These are phyloP conservation scores for Pezicula neosporulosa DNA, from an alignment of 2,329 filamentous ascomycete species.

Conservation along the genomic window DNA sequence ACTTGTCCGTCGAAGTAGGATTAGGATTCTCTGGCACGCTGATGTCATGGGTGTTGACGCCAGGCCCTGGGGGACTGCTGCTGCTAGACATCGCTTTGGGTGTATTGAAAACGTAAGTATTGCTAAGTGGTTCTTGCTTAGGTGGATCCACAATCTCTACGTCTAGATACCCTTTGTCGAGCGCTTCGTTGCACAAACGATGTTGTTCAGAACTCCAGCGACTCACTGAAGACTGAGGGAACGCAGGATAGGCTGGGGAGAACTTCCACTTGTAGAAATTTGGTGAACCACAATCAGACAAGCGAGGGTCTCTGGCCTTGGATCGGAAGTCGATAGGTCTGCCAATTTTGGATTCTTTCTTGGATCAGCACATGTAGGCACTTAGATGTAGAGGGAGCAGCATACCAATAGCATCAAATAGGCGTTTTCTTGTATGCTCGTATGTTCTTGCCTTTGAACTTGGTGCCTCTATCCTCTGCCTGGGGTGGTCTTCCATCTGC, in stretches of 20 bases:
- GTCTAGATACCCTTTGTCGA: constrained; percentile 1
- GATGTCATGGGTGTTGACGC: too few species aligned
- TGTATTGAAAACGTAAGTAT: too few species aligned
- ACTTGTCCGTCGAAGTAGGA: too few species aligned
- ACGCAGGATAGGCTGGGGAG: not conserved
- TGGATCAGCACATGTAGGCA: not conserved
- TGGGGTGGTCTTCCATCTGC: too few species aligned
- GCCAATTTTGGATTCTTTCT: constrained; percentile 4
- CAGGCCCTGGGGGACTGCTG: too few species aligned
- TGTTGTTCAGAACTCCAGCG: constrained; percentile 5
- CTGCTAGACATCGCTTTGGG: too few species aligned
- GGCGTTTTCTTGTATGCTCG: not conserved
- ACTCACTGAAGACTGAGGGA: constrained; percentile 1
- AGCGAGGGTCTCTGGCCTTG: constrained; percentile 2
- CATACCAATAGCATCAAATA: not conserved
- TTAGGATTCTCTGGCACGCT: too few species aligned
- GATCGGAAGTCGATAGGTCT: not conserved
- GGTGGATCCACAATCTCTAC: constrained; percentile 1
- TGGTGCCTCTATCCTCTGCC: too few species aligned
- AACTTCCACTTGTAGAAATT: constrained; percentile 7
- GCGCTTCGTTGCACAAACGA: constrained; percentile 1
- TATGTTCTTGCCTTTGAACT: not conserved
- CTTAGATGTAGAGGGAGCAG: not conserved
- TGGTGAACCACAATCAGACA: constrained; percentile 1
- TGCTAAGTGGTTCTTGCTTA: not conserved